Conservation (phyloP, 2,329 filamentous ascomycete species). For the Penicillium palitans region DNA sequence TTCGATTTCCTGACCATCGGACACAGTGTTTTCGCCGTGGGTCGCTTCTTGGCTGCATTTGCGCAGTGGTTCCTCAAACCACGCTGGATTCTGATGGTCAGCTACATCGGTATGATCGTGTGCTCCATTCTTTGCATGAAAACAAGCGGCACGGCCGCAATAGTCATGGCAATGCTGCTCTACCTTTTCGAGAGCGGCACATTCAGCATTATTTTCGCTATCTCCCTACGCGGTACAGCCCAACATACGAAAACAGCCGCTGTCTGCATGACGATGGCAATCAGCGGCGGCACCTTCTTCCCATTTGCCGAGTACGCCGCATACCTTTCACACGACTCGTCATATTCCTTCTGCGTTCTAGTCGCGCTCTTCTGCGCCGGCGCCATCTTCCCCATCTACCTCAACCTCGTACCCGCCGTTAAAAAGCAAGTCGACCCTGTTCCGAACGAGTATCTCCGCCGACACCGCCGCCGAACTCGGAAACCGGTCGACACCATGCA, state of each 20-base stretch:
- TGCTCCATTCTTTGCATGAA: conserved; percentile 56
- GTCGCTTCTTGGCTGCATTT: conserved; percentile 58
- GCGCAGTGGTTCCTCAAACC: conserved; percentile 58
- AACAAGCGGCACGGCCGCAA: conserved; percentile 45
- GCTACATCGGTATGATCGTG: conserved; percentile 55
- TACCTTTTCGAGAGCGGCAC: conserved; percentile 63
- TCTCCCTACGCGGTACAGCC: conserved; percentile 59
- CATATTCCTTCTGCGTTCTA: conserved; percentile 55
- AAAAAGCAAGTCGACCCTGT: conserved; percentile 54
- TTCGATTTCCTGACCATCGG: conserved; percentile 55
- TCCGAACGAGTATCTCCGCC: conserved; percentile 39
- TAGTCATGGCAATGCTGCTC: conserved; percentile 53
- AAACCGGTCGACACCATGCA: conserved; percentile 12
- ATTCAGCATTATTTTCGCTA: conserved; percentile 61
- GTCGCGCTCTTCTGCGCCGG: conserved; percentile 55
- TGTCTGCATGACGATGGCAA: conserved; percentile 54
- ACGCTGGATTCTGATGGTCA: conserved; percentile 56
- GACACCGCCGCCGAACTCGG: conserved; percentile 26
- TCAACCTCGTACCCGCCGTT: conserved; percentile 51
- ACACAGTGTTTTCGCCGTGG: conserved; percentile 59
- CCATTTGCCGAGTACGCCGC: conserved; percentile 56
- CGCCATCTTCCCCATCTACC: conserved; percentile 55
- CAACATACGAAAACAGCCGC: conserved; percentile 59
- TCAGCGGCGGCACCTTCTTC: conserved; percentile 56
- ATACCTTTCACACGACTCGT: conserved; percentile 38